phyloP scores from a whole-genome alignment of 192 early-diverging fungal genomes.

The Backusella psychrophila region DNA sequence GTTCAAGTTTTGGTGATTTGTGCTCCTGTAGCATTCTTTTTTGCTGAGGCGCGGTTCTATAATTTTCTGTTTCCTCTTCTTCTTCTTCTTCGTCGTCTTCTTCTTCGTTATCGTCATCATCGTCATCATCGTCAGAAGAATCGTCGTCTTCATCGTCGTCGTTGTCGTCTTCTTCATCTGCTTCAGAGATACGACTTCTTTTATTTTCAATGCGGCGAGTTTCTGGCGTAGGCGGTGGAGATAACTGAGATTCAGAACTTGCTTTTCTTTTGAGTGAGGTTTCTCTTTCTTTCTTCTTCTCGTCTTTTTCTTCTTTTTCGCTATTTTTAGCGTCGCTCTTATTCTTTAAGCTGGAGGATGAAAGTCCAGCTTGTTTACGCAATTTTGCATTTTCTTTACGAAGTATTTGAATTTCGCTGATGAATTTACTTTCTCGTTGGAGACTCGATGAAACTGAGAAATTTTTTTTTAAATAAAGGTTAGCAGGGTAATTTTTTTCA shows the following conservation, averaged over 20 bases:
- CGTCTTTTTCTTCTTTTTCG: not conserved
- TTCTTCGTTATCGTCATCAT: not conserved
- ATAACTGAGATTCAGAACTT: conserved; percentile 4
- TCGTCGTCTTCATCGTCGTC: not conserved
- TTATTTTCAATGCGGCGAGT: not conserved
- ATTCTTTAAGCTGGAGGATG: not conserved
- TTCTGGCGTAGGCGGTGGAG: conserved; percentile 19
- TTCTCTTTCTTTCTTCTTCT: not conserved
- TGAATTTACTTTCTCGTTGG: conserved; percentile 19
- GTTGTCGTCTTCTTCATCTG: not conserved
- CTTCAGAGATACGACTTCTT: not conserved
- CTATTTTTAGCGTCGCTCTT: not conserved
- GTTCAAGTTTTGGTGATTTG: not conserved
- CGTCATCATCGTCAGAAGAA: not conserved
- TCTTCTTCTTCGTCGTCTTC: not conserved
- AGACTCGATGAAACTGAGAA: conserved; percentile 15
- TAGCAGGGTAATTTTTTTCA: not conserved
- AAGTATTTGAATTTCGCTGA: conserved; percentile 19
- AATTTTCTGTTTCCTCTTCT: not conserved
- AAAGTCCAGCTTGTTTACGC: conserved; percentile 16
- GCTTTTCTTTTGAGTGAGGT: conserved; percentile 6
- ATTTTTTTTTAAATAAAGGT: not conserved
- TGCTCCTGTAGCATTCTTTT: conserved; percentile 2
- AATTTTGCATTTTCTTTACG: conserved; percentile 28
- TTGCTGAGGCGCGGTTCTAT: not conserved